Percentiles rank a stretch among this genome's conserved stretches.
These are phyloP conservation scores for Lentinula guzmanii DNA, from an alignment of 768 basidiomycete species.

Conservation along the genomic window DNA sequence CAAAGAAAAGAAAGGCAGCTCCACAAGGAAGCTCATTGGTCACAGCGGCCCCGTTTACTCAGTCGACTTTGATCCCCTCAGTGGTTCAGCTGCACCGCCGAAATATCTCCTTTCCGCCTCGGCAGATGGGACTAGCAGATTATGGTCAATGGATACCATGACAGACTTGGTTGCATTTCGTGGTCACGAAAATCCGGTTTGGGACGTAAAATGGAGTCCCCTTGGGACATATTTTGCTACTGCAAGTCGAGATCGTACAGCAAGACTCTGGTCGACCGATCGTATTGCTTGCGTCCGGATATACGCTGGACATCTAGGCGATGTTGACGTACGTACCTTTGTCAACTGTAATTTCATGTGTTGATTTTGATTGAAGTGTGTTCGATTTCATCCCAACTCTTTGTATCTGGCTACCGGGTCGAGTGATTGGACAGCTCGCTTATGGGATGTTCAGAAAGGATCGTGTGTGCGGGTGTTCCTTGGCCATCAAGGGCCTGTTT, in stretches of 20 bases:
- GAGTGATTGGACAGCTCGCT: conserved; percentile 89
- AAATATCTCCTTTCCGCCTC: conserved; percentile 88
- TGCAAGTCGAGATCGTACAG: conserved; percentile 89
- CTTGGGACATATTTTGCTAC: conserved; percentile 98
- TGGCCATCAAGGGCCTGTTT: conserved; percentile 87
- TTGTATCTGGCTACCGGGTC: conserved; percentile 96
- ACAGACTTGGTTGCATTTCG: conserved; percentile 90
- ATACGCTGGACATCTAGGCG: conserved; percentile 93
- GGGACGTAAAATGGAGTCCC: conserved; percentile 99
- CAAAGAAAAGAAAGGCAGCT: conserved; percentile 73
- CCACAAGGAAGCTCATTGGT: conserved; percentile 92
- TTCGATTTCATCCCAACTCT: conserved; percentile 96
- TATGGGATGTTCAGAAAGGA: conserved; percentile 98
- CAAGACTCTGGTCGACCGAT: conserved; percentile 95
- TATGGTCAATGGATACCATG: conserved; percentile 96
- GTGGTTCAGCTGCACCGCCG: conserved; percentile 82
- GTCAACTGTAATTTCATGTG: neutral
- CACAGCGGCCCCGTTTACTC: conserved; percentile 97
- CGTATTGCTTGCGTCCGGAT: conserved; percentile 79
- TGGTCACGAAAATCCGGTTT: conserved; percentile 95
- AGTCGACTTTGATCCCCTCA: conserved; percentile 86
- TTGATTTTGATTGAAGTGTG: conserved; percentile 48
- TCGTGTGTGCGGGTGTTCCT: conserved; percentile 92
- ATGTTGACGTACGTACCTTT: conserved; percentile 79
- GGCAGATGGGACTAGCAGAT: conserved; percentile 81